phyloP scores from a whole-genome alignment of 176 grass and related monocot species.

The Oryza coarctata region DNA sequence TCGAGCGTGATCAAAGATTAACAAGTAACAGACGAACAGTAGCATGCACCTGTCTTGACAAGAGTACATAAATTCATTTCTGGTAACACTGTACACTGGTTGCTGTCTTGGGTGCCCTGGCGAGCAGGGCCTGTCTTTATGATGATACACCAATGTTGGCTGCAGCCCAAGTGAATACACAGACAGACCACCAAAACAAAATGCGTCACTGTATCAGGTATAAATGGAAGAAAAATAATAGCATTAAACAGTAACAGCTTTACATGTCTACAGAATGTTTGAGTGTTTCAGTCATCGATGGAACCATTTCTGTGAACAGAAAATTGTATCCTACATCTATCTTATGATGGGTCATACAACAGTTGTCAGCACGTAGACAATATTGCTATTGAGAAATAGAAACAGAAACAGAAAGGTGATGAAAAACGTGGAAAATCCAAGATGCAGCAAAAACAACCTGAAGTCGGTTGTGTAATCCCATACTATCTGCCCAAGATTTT shows the following conservation, averaged over 20 bases:
- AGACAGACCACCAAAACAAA: slow-evolving; percentile 6
- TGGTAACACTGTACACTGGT: background rate
- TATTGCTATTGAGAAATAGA: background rate
- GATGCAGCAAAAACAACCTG: background rate
- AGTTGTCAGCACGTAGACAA: background rate
- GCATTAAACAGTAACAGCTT: background rate
- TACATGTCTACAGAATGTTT: background rate
- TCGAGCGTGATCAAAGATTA: background rate
- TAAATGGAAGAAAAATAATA: background rate
- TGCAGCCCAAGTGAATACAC: background rate
- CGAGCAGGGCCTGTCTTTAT: background rate
- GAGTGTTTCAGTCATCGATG: background rate
- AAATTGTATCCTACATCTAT: background rate
- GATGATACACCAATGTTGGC: too few relatives aligned
- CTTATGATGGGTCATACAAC: background rate
- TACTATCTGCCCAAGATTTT: background rate
- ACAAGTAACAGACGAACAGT: background rate
- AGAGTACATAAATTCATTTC: background rate
- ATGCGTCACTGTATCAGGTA: background rate
- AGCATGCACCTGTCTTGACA: background rate
- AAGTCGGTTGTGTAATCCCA: background rate
- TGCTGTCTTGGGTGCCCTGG: background rate
- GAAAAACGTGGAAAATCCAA: background rate
- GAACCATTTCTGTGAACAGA: background rate
- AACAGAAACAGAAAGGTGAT: background rate